phyloP scores from a whole-genome alignment of 352 stramenopile genomes.

The Globisporangium irregulare region DNA sequence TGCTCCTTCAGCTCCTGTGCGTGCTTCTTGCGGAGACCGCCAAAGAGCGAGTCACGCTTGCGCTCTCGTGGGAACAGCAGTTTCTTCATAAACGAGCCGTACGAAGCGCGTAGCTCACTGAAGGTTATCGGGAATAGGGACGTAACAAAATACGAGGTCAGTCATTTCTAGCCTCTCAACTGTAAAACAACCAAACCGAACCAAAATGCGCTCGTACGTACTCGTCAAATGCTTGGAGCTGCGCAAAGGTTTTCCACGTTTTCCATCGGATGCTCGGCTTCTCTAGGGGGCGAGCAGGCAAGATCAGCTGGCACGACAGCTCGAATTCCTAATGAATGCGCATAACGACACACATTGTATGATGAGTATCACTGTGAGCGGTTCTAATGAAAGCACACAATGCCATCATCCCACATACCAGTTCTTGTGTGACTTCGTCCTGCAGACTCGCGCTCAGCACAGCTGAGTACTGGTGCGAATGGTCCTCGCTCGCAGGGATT shows the following conservation, averaged over 20 bases:
- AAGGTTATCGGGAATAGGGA: not conserved
- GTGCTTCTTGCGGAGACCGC: slow-evolving; percentile 63
- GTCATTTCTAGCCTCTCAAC: not conserved
- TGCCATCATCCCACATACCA: slow-evolving; percentile 24
- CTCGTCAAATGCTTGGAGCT: slow-evolving; percentile 73
- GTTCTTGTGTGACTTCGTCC: slow-evolving; percentile 56
- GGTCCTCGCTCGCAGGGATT: slow-evolving; percentile 37
- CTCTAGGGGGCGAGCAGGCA: slow-evolving; percentile 44
- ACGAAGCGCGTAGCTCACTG: slow-evolving; percentile 56
- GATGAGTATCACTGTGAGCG: slow-evolving; percentile 11
- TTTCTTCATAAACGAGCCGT: slow-evolving; percentile 51
- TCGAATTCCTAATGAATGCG: slow-evolving; percentile 54
- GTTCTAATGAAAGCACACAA: not conserved
- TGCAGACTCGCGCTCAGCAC: slow-evolving; percentile 50
- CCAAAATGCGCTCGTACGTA: slow-evolving; percentile 20
- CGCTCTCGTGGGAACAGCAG: slow-evolving; percentile 62
- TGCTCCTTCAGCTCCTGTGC: slow-evolving; percentile 67
- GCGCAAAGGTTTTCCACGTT: slow-evolving; percentile 62
- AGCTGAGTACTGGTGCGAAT: slow-evolving; percentile 45
- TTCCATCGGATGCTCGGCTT: slow-evolving; percentile 80
- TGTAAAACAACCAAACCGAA: not conserved
- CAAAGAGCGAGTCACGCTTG: slow-evolving; percentile 72
- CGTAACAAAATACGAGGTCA: not conserved
- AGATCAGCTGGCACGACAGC: slow-evolving; percentile 63
- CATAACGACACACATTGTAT: slow-evolving; percentile 5